Base-by-base conservation (phyloP, 225 moss, liverwort and hornwort genomes). In the Polytrichum commune region DNA sequence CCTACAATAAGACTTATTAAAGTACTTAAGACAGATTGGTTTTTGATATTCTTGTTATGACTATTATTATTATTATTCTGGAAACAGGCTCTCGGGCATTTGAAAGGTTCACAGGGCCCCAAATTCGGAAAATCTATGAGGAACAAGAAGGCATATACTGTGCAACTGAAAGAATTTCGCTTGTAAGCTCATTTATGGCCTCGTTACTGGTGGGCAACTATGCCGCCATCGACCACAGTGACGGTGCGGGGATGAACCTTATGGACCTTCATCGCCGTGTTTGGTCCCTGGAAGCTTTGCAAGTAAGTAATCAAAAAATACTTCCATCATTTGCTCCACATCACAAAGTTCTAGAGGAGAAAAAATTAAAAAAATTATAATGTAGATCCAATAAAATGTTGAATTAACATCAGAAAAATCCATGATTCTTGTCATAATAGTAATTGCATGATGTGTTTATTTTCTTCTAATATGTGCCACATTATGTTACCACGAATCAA, bases 121-220 rank as follows among this genome's bases (percentile, higher is more conserved):
- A 98, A 55, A 91, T 98, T 58, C 84, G 91, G n/a, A 98, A 95
- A 79, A 61, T 95, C 9, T 93, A 77, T 27, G 91, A 95, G 79
- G 86, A 83, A 28, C 77, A 94, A 80, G 88, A 87, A 78, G 85
- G 87, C 63, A 71, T 75, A 0, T 98, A 95, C 79, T 76, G 85
- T 58, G 87, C 74, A 7, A 95, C 98, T 7, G 89, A 95, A 77
- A 83, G 98, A 73, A 93, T 98, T 63, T 93, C 98, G 23, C 80
- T 98, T 18, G 91, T 98, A 61, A 98, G 98, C 74, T 98, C 98
- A 4, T 93, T 98, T 29, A 95, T 98, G 95, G 88, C 95, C 13
- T 93, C 95, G 63, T 78, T 98, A 26, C 67, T 98, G 38, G 93
- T 95, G 70, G 98, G 95, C 74, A 81, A 82, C n/a, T 98, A 98